phyloP scores from a whole-genome alignment of 306 rosid species.

The Pterocarpus santalinus region DNA sequence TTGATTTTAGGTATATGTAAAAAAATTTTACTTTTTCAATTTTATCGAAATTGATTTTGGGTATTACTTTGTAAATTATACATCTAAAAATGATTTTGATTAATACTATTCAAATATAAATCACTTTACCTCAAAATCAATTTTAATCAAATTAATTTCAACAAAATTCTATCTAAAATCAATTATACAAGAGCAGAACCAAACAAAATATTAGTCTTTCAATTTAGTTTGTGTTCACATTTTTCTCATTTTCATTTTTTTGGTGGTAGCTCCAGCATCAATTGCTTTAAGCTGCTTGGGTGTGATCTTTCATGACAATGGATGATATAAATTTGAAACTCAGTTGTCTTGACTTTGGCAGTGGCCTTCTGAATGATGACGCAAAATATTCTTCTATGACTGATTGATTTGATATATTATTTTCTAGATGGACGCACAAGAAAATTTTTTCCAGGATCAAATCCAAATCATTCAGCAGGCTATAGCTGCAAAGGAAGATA shows the following conservation, averaged over 20 bases:
- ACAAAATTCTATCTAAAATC: no score
- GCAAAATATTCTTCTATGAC: background rate
- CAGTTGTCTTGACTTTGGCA: conserved; percentile 15
- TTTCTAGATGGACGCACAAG: conserved; percentile 53
- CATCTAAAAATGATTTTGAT: no score
- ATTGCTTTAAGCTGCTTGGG: background rate
- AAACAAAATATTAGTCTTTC: no score
- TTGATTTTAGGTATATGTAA: no score
- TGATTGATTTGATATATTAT: conserved; percentile 15
- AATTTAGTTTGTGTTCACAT: background rate
- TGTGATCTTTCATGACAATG: conserved; percentile 6
- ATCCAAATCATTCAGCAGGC: conserved; percentile 46
- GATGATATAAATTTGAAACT: conserved; percentile 13
- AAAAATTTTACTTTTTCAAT: no score
- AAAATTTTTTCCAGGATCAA: conserved; percentile 43
- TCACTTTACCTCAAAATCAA: no score
- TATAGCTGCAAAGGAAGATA: conserved; percentile 47
- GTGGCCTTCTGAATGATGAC: background rate
- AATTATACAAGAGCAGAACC: no score
- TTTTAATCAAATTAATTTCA: background rate
- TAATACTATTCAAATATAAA: no score
- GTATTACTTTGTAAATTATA: no score
- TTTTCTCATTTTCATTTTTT: conserved; percentile 6
- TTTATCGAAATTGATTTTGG: no score
- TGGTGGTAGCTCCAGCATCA: background rate